Base-by-base conservation (phyloP, 139 green algal genomes). In the Raphidocelis subcapitata region DNA sequence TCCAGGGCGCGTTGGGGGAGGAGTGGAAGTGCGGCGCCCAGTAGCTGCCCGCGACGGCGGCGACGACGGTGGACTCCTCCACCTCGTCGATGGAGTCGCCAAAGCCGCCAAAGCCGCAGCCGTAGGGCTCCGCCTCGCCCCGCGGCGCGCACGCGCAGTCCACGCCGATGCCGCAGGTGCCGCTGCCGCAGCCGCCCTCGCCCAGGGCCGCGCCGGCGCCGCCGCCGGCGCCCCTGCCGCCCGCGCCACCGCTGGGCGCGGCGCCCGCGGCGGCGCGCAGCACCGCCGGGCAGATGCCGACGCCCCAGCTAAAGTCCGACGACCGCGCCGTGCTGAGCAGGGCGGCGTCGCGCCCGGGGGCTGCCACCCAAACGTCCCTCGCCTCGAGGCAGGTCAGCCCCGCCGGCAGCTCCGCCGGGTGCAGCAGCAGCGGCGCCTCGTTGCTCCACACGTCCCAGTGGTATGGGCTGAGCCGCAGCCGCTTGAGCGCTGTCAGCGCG, bases 391-490 rank as follows among this genome's bases (percentile, higher is more conserved):
- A 41, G 23, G 69, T 75, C n/a, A 75, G 69, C 3, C 29, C 46
- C 20, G 35, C 10, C 24, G 69, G 69, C 69, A 75, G 56, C 32
- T 67, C 55, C 36, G 37, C 33, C 14, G 69, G 69, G 60, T 68
- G 65, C 56, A 75, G 69, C 29, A 75, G 57, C 56, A 75, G 55
- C 24, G 69, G 69, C 23, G 57, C 55, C 3, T 75, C 69, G 61
- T 41, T 67, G 57, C 69, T 75, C 69, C 69, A 75, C 16, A 75
- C 69, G 36, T 75, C 69, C 69, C 69, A 75, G 21, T 75, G 65
- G 69, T 75, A 75, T 20, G 69, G 69, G 36, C 56, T 37, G 16
- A 75, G 29, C 10, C 29, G 26, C 3, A 75, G 36, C 28, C 56
- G 56, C 2, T 28, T 20, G 18, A 75, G 57, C 46, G 36, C 41